phyloP scores from a whole-genome alignment of 768 basidiomycete genomes.

The Russula abietina region DNA sequence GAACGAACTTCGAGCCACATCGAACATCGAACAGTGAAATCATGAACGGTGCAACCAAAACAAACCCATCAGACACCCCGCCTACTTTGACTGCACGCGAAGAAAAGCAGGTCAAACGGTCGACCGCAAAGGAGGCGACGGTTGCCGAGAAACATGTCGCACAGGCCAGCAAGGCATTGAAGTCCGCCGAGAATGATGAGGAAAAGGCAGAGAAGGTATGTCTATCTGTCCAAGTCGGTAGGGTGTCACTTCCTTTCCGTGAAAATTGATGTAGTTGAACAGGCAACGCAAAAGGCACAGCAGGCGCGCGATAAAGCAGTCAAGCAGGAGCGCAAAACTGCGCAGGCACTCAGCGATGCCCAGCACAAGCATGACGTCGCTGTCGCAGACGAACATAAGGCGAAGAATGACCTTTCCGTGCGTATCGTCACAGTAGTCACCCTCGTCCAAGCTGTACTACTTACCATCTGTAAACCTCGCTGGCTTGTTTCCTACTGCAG shows the following conservation, averaged over 20 bases:
- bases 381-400: constrained; percentile 37
- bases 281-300: constrained; percentile 45
- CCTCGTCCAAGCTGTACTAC: background rate
- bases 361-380: constrained; percentile 48
- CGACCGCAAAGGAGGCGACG: constrained; percentile 45
- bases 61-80: constrained; percentile 11
- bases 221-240: background rate
- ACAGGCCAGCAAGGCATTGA: constrained; percentile 37
- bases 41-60: constrained; percentile 6
- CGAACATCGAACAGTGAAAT: background rate
- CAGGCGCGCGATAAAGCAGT: constrained; percentile 44
- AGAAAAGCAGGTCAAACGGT: constrained; percentile 38
- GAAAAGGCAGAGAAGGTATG: constrained; percentile 45
- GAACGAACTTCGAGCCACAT: background rate
- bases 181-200: constrained; percentile 51
- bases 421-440: constrained; percentile 7
- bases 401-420: constrained; percentile 43
- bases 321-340: constrained; percentile 45
- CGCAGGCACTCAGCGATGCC: constrained; percentile 48
- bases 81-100: background rate
- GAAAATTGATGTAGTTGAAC: background rate
- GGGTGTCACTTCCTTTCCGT: background rate
- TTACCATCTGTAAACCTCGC: background rate
- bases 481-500: constrained; percentile 16
- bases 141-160: constrained; percentile 33